Conservation (phyloP, 1,284 basidiomycete species). For the Thecaphora thlaspeos region DNA sequence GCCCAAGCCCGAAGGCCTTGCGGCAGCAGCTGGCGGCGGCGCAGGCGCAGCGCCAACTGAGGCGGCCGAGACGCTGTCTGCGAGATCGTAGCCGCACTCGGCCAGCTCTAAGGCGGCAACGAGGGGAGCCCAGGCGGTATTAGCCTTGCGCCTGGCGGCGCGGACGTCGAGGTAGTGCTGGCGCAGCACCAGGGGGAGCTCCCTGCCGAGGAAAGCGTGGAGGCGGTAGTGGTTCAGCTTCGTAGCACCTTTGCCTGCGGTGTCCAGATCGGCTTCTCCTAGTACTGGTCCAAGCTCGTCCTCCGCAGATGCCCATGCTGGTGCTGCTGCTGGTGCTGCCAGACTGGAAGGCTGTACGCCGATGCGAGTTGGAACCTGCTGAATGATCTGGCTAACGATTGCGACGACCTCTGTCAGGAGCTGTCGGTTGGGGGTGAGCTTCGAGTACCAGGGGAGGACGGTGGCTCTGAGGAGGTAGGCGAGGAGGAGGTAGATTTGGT, state of each 20-base stretch:
- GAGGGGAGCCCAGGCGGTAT: slow-evolving; percentile 22
- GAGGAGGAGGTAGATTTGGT: slow-evolving; percentile 31
- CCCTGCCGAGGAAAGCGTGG: slow-evolving; percentile 20
- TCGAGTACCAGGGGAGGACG: slow-evolving; percentile 43
- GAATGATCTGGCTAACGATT: slow-evolving; percentile 19
- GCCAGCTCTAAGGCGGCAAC: slow-evolving; percentile 2
- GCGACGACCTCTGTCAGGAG: slow-evolving; percentile 27
- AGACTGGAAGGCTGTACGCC: not conserved
- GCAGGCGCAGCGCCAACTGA: no score
- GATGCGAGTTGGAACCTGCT: slow-evolving; percentile 11
- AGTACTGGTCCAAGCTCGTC: no score
- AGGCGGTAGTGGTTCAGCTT: slow-evolving; percentile 11
- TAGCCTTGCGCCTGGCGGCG: slow-evolving; percentile 10
- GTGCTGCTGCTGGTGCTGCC: no score
- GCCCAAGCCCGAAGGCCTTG: no score
- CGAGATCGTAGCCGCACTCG: not conserved
- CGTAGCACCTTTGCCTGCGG: no score
- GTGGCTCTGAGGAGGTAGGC: slow-evolving; percentile 36
- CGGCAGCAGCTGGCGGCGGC: no score
- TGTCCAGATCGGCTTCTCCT: no score
- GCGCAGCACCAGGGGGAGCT: slow-evolving; percentile 27
- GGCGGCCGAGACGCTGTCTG: no score
- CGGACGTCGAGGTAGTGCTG: slow-evolving; percentile 30
- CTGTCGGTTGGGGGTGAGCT: slow-evolving; percentile 39
- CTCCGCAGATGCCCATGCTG: no score